Evolutionary conservation across 169 alveolate genomes (phyloP).

Genomic region (Plasmodium relictum): DNA sequence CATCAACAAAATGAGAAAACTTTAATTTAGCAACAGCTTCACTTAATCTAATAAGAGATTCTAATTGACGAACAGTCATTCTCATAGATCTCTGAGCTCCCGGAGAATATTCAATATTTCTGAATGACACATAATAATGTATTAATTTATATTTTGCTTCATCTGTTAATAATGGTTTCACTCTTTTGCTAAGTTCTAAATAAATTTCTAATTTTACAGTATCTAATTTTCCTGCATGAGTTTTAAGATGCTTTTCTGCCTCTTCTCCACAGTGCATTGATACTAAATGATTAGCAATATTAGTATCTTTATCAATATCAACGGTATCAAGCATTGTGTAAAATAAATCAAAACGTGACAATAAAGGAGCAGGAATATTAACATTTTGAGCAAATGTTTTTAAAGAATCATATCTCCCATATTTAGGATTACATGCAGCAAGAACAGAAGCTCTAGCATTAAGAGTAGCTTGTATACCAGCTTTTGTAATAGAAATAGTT

Average conservation of each 20-base stretch:
- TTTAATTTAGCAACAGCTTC: conserved; percentile 97
- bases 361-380: conserved; percentile 96
- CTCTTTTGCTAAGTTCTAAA: conserved; percentile 93
- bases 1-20: conserved; percentile 91
- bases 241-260: conserved; percentile 54
- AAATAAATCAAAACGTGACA: conserved; percentile 97
- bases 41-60: conserved; percentile 94
- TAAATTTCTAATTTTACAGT: conserved; percentile 92
- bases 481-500: conserved; percentile 97
- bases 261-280: conserved; percentile 78
- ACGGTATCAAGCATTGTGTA: conserved; percentile 95
- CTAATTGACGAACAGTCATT: conserved; percentile 97
- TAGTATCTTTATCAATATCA: conserved; percentile 91
- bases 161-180: conserved; percentile 94
- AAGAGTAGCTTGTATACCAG: conserved; percentile 98
- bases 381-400: conserved; percentile 93
- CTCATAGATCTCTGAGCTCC: conserved; percentile 92
- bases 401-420: conserved; percentile 96
- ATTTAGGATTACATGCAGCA: conserved; percentile 99
- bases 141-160: conserved; percentile 93
- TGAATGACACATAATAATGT: conserved; percentile 93
- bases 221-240: conserved; percentile 81
- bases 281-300: conserved; percentile 85
- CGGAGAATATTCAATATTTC: conserved; percentile 92
- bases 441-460: conserved; percentile 98